A percentile compares a stretch with the other conserved stretches of the same genome.
phyloP scores from a whole-genome alignment of 352 stramenopile genomes.

The Saprolegnia parasitica region DNA sequence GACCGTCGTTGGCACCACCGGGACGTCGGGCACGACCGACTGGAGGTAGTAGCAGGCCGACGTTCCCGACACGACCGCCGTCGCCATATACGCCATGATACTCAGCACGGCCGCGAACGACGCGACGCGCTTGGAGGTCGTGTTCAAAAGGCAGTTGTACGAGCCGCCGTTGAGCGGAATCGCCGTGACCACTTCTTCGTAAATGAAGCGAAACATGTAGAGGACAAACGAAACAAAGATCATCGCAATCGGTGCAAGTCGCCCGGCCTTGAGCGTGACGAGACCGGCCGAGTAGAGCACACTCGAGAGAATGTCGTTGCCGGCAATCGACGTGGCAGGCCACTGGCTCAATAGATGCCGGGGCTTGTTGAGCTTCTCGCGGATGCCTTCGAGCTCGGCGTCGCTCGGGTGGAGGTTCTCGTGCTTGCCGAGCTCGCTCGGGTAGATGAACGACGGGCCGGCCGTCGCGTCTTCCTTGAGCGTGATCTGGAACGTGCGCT shows the following conservation, averaged over 20 bases:
- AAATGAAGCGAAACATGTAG: conserved; percentile 78
- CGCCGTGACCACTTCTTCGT: conserved; percentile 87
- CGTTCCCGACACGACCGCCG: conserved; percentile 63
- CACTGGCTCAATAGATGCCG: conserved; percentile 60
- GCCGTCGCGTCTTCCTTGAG: conserved; percentile 12
- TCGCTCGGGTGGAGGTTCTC: conserved; percentile 29
- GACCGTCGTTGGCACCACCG: conserved; percentile 44
- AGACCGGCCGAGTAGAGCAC: conserved; percentile 76
- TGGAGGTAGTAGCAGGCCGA: conserved; percentile 56
- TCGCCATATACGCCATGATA: conserved; percentile 90
- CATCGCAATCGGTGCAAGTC: conserved; percentile 77
- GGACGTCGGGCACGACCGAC: conserved; percentile 41
- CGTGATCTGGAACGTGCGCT: conserved; percentile 14
- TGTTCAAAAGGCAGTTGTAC: conserved; percentile 92
- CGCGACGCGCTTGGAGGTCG: conserved; percentile 86
- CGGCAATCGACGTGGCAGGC: conserved; percentile 85
- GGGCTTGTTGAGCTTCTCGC: conserved; percentile 16
- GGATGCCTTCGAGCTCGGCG: conserved; percentile 33
- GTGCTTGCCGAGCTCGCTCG: conserved; percentile 52
- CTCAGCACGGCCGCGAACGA: conserved; percentile 81
- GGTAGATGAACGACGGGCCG: conserved; percentile 54
- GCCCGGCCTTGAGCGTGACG: conserved; percentile 62
- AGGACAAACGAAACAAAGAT: conserved; percentile 66
- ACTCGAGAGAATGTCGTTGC: conserved; percentile 89
- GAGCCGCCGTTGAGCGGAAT: conserved; percentile 89